Evolutionary conservation across 2,329 filamentous ascomycete species (phyloP).

Genomic region (Xylaria sp.): DNA sequence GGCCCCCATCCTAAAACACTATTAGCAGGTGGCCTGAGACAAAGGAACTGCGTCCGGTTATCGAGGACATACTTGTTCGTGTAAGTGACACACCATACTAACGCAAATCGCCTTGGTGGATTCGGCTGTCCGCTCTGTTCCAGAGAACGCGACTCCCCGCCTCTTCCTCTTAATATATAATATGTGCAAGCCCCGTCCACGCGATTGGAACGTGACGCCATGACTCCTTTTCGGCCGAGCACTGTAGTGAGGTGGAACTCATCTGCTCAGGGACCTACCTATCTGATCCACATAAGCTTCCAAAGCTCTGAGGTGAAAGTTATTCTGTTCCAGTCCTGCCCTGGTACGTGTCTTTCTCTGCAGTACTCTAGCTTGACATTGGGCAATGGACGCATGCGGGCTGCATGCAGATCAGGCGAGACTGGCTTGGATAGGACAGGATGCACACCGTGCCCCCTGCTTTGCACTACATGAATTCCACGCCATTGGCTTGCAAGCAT

Average conservation of each 20-base stretch:
- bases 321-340: conserved; percentile 42
- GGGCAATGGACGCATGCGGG: conserved; percentile 38
- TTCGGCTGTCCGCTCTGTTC: conserved; percentile 15
- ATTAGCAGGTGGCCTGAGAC: conserved; percentile 11
- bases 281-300: conserved; percentile 28
- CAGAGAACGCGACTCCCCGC: conserved; percentile 29
- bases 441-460: conserved; percentile 29
- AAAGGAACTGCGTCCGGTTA: neutral
- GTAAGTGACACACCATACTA: conserved; percentile 4
- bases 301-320: conserved; percentile 18
- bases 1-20: conserved; percentile 38
- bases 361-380: conserved; percentile 39
- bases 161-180: conserved; percentile 20
- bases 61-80: neutral
- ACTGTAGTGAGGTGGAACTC: conserved; percentile 24
- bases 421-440: conserved; percentile 36
- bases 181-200: conserved; percentile 28
- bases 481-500: conserved; percentile 28
- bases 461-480: conserved; percentile 26
- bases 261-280: conserved; percentile 19
- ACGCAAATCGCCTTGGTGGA: conserved; percentile 9
- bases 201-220: conserved; percentile 25
- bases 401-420: conserved; percentile 42
- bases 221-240: conserved; percentile 19
- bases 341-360: conserved; percentile 44